Percentiles rank a stretch among this genome's conserved stretches.
Evolutionary conservation across 108 stramenopile species (phyloP).

Genomic region (Skeletonema tropicum): DNA sequence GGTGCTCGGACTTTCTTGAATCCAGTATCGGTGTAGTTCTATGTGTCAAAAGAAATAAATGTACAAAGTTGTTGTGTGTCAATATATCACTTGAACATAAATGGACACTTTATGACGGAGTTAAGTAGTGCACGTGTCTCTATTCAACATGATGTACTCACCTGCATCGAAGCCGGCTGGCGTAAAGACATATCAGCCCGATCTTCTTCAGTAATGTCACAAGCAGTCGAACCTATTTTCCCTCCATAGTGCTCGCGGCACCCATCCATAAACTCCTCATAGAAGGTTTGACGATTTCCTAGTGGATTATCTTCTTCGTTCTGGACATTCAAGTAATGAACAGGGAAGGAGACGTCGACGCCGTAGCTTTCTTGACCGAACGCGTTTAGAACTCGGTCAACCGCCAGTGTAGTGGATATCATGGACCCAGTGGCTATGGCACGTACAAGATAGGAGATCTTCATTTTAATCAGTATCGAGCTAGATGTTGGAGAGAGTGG

Average conservation of each 20-base stretch:
- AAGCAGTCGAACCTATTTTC: slow-evolving; percentile 38
- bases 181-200: slow-evolving; percentile 73
- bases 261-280: slow-evolving; percentile 80
- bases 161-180: slow-evolving; percentile 82
- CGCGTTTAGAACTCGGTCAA: slow-evolving; percentile 34
- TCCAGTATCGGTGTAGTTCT: slow-evolving; percentile 79
- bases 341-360: slow-evolving; percentile 82
- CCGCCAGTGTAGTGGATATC: slow-evolving; percentile 13
- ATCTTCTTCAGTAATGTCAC: slow-evolving; percentile 68
- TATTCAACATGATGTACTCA: slow-evolving; percentile 15
- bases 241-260: slow-evolving; percentile 63
- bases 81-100: neutral
- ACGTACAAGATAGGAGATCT: slow-evolving; percentile 25
- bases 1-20: slow-evolving; percentile 81
- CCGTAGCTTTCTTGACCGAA: slow-evolving; percentile 63
- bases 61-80: neutral
- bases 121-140: neutral
- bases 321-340: slow-evolving; percentile 53
- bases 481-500: no score
- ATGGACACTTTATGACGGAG: neutral
- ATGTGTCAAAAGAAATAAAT: neutral
- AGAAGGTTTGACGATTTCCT: slow-evolving; percentile 61
- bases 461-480: slow-evolving; percentile 16
- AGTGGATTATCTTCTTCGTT: slow-evolving; percentile 39
- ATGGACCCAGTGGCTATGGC: slow-evolving; percentile 5